Evolutionary conservation across 345 rosid genomes (phyloP).

Genomic region (Combretum micranthum): DNA sequence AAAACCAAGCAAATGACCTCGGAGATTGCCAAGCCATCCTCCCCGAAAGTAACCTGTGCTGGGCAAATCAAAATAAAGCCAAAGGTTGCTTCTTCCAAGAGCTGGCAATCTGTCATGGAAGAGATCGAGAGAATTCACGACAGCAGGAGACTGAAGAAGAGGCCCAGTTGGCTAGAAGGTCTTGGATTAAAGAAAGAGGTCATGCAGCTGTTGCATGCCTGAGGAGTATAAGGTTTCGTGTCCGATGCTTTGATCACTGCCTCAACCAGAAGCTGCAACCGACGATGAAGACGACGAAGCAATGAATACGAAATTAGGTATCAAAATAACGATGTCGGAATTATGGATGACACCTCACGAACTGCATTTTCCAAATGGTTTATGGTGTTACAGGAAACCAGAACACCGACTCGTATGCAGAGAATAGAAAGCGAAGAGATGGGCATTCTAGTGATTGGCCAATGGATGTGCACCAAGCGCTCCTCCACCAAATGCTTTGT

Average conservation of each 20-base stretch:
- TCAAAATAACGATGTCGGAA: slow-evolving; percentile 7
- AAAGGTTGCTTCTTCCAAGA: slow-evolving; percentile 49
- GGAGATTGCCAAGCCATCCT: slow-evolving; percentile 67
- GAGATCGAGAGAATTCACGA: slow-evolving; percentile 20
- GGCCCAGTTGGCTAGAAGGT: slow-evolving; percentile 19
- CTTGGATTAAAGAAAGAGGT: slow-evolving; percentile 34
- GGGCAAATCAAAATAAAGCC: slow-evolving; percentile 92
- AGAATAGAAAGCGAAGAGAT: slow-evolving; percentile 10
- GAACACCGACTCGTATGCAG: slow-evolving; percentile 1
- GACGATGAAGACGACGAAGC: slow-evolving; percentile 22
- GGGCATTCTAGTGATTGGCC: slow-evolving; percentile 7
- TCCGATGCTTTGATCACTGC: slow-evolving; percentile 28
- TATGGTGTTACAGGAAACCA: slow-evolving; percentile 38
- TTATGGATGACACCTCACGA: slow-evolving; percentile 14
- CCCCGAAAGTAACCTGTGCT: slow-evolving; percentile 86
- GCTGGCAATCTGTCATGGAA: slow-evolving; percentile 40
- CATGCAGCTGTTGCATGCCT: slow-evolving; percentile 35
- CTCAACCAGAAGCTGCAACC: slow-evolving; percentile 15
- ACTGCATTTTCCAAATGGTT: slow-evolving; percentile 38
- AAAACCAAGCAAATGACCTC: slow-evolving; percentile 46
- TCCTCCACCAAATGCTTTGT: slow-evolving; percentile 40
- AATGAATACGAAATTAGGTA: slow-evolving; percentile 14
- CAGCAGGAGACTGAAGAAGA: slow-evolving; percentile 16
- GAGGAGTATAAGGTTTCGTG: slow-evolving; percentile 25
- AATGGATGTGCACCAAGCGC: slow-evolving; percentile 9